Base-by-base conservation (phyloP, 202 grass and related monocot species). In the Zizania palustris region DNA sequence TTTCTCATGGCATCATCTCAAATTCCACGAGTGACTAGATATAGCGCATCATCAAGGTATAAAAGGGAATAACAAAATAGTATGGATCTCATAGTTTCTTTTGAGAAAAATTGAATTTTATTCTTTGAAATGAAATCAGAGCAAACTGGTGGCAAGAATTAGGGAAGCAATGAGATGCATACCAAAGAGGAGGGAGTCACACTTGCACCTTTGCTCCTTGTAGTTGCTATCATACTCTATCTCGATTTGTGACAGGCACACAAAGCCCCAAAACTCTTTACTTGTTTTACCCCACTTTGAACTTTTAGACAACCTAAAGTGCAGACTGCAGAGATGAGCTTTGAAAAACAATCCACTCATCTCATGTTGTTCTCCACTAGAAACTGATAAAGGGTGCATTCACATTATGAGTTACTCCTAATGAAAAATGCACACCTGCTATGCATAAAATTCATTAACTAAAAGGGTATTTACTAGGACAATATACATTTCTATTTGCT, bases 41-140 rank as follows among this genome's bases (percentile, higher is more conserved):
- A 98, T 20, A 98, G 78, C 13, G 91, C 93, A 46, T 93, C 91
- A 78, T 97, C 94, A 14, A 97, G 89, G 70, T 97, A 91, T 93
- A 73, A 3, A 60, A 62, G 20, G 55, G 75, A 55, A 40, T 2
- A 10, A 6, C 38, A 58, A 45, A 5, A 48, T 49, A 41, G 35
- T 45, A 18, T 50, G 37, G 21, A 59, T n/a, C 21, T 28, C 28
- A 2, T 28, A 2, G 28, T 9, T 55, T 60, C 14, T 49, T 21
- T 9, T 1, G 43, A 36, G 21, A n/a, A 72, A 43, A 37, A 42
- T 37, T 37, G 56, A 48, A 43, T 3, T 54, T 19, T 18, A 1
- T 54, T 54, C 19, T 54, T 7, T 15, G 10, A 10, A 50, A 50
- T 50, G 4, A 15, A 50, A 49, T 49, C 5, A 13, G 16, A 5